phyloP scores from a whole-genome alignment of 2,329 filamentous ascomycete species.

The Fusarium pininemorale region DNA sequence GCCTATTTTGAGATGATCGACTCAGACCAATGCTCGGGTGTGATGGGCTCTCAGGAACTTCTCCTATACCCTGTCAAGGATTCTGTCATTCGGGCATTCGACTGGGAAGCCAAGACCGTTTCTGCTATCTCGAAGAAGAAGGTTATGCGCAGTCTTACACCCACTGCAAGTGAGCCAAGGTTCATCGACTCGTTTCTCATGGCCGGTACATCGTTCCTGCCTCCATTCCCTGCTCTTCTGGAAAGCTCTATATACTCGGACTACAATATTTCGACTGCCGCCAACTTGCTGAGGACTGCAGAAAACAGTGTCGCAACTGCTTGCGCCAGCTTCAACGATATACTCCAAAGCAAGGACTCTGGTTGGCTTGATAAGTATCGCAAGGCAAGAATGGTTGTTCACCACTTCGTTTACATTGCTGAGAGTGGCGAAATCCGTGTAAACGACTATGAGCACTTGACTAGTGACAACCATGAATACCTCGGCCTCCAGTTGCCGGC shows the following conservation, averaged over 20 bases:
- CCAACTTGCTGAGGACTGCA: constrained; percentile 77
- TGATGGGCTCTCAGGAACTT: constrained; percentile 86
- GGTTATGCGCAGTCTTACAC: constrained; percentile 74
- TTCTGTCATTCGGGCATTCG: constrained; percentile 71
- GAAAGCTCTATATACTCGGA: constrained; percentile 64
- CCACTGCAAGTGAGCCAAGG: constrained; percentile 71
- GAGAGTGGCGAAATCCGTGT: constrained; percentile 80
- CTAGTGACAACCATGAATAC: constrained; percentile 87
- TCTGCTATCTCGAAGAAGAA: constrained; percentile 70
- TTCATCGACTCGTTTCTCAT: constrained; percentile 88
- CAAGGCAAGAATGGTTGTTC: constrained; percentile 83
- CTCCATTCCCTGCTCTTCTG: constrained; percentile 80
- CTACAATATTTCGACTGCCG: constrained; percentile 74
- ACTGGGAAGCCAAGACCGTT: constrained; percentile 76
- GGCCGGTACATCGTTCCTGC: constrained; percentile 81
- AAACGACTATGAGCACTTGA: constrained; percentile 76
- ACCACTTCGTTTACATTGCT: constrained; percentile 86
- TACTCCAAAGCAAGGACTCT: constrained; percentile 74
- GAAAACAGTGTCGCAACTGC: constrained; percentile 76
- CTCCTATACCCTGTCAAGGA: constrained; percentile 87
- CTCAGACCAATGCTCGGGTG: constrained; percentile 74
- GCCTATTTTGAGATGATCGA: constrained; percentile 78
- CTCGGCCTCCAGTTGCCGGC: constrained; percentile 89
- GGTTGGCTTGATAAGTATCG: constrained; percentile 88
- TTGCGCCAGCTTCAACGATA: constrained; percentile 82